These are phyloP conservation scores for Trapa bicornis DNA, from an alignment of 345 rosid genomes.

Conservation along the genomic window DNA sequence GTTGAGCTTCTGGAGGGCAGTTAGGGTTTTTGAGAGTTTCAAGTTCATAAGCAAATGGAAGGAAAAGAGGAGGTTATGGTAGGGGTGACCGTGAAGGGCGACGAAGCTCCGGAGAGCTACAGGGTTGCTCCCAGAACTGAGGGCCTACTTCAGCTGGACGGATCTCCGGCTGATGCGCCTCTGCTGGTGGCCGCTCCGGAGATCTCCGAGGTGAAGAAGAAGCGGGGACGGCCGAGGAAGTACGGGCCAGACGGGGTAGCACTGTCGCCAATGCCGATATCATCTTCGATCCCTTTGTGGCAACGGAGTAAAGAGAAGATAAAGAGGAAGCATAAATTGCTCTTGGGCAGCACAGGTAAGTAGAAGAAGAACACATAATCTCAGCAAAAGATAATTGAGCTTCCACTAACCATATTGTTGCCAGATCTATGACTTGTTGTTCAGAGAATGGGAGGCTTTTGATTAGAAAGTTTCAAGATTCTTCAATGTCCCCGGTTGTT, in stretches of 20 bases:
- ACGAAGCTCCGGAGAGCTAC: constrained; percentile 46
- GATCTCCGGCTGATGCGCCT: not conserved
- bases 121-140: constrained; percentile 31
- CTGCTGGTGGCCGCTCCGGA: constrained; percentile 7
- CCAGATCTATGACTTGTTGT: not conserved
- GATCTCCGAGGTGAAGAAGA: constrained; percentile 40
- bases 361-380: not conserved
- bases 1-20: not conserved
- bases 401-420: not conserved
- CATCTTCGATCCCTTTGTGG: constrained; percentile 77
- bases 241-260: constrained; percentile 62
- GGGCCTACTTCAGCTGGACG: constrained; percentile 14
- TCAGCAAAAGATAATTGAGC: too few species aligned
- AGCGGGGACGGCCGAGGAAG: constrained; percentile 91
- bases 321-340: constrained; percentile 50
- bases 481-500: not conserved
- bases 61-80: constrained; percentile 7
- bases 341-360: constrained; percentile 52
- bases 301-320: constrained; percentile 39
- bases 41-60: constrained; percentile 5
- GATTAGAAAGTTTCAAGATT: not conserved
- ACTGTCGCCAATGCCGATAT: constrained; percentile 93
- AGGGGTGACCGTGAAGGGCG: constrained; percentile 18
- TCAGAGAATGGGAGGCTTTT: not conserved
- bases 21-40: not conserved